These are phyloP conservation scores for Xerocomellus chrysenteron DNA, from an alignment of 768 basidiomycete genomes.

Conservation along the genomic window DNA sequence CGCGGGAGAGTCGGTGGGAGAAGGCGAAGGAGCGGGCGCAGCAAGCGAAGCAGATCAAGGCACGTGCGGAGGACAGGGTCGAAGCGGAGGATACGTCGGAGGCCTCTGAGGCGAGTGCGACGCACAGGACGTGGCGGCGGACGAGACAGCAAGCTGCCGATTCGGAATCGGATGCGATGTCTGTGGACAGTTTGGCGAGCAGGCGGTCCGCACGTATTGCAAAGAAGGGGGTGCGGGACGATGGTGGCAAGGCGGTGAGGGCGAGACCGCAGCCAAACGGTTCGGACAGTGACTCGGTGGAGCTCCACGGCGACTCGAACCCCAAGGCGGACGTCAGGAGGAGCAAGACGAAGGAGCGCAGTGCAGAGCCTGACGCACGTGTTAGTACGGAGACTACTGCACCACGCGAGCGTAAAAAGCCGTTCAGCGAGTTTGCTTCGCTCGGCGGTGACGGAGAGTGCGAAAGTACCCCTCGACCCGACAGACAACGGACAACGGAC, in stretches of 20 bases:
- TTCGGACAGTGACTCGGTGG: conserved; percentile 7
- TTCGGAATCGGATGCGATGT: conserved; percentile 30
- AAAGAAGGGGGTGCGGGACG: neutral
- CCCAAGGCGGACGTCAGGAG: neutral
- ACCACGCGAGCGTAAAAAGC: neutral
- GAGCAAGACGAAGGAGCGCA: neutral
- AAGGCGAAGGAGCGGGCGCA: conserved; percentile 26
- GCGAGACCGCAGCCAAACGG: neutral
- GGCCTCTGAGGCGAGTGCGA: conserved; percentile 5
- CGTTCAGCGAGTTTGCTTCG: neutral
- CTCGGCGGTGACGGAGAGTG: conserved; percentile 9
- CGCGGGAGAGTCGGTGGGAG: conserved; percentile 15
- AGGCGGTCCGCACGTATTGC: conserved; percentile 5
- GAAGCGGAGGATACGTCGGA: neutral
- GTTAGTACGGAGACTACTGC: neutral
- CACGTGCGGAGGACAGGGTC: neutral
- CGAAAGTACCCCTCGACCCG: conserved; percentile 28
- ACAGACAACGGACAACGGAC: neutral
- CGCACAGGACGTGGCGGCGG: conserved; percentile 2
- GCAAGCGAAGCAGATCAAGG: conserved; percentile 5
- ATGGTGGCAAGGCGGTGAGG: neutral
- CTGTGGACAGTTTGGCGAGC: conserved; percentile 24
- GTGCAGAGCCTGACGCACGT: neutral
- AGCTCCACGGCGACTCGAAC: neutral
- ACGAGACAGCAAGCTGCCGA: conserved; percentile 4